Evolutionary conservation across 23 red algal genomes (phyloP).

Genomic region (Gracilaria caudata): DNA sequence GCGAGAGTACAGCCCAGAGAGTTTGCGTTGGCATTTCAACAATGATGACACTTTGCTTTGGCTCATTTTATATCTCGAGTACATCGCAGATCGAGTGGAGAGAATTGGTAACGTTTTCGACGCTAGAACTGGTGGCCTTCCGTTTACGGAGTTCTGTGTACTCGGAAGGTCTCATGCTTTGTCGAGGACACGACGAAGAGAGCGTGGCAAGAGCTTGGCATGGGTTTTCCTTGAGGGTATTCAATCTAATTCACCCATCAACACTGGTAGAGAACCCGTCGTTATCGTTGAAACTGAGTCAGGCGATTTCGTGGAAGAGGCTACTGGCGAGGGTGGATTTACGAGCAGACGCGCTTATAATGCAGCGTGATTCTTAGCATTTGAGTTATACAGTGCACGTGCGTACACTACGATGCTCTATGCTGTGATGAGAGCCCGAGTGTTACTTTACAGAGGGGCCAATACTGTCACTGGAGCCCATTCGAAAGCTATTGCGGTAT

Average conservation of each 20-base stretch:
- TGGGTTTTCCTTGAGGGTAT: not conserved
- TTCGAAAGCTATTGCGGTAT: no score
- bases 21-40: not conserved
- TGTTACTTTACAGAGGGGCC: no score
- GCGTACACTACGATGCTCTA: no score
- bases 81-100: conserved; percentile 16
- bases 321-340: not conserved
- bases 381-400: no score
- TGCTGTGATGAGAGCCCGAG: no score
- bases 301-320: not conserved
- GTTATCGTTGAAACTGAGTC: not conserved
- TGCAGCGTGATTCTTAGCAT: no score
- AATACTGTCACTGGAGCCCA: no score
- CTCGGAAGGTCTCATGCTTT: not conserved
- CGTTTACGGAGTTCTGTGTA: not conserved
- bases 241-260: not conserved
- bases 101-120: not conserved
- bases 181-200: not conserved
- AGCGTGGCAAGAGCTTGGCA: not conserved
- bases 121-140: not conserved
- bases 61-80: conserved; percentile 37
- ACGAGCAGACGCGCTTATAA: no score
- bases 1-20: conserved; percentile 14
- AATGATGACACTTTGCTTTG: conserved; percentile 41
- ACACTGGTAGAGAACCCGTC: not conserved